Base-by-base conservation (phyloP, 306 rosid species). In the Cicer chorassanicum region DNA sequence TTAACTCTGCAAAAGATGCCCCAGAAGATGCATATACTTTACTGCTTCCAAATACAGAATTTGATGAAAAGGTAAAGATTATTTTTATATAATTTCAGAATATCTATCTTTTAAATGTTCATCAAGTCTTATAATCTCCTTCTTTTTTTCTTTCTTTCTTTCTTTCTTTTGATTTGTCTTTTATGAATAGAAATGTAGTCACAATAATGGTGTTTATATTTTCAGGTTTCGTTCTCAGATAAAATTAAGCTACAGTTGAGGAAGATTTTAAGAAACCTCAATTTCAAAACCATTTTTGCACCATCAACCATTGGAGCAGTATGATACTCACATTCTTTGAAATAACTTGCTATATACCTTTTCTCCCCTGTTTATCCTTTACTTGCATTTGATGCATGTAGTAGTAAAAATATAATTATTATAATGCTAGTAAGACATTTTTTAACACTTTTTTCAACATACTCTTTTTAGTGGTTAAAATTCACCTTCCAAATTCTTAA, bases 231-330 rank as follows among this genome's bases (percentile, higher is more conserved):
- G 4, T 59, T 80, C 68, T 51, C 76, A 29, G 77, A 64, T 53
- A 76, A 80, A 78, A 70, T 87, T 69, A 85, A 39, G 68, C 21
- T 39, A 12, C 16, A 0, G 21, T 14, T 86, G 45, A 63, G n/a
- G 81, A 65, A 0, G 49, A 24, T 88, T 55, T 59, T 80, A 18
- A 29, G 55, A 39, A 82, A 73, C 48, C 19, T 89, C 64, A 91
- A 93, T 83, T 87, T 86, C 56, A 85, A 86, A 86, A 54, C 94
- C 69, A 5, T 91, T 34, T 87, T 89, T 73, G 87, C 97, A 1
- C 98, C 98, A 75, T 87, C 98, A 78, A 91, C 88, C 39, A 75
- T 63, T 54, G 98, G 90, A 81, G 96, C 96, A 69, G 98, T 91
- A 89, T 71, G 82, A 75, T 44, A 24, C 63, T 73, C 46, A 43